These are phyloP conservation scores for Sideroxylon spinosum DNA, from an alignment of 179 eudicot species.

Conservation along the genomic window DNA sequence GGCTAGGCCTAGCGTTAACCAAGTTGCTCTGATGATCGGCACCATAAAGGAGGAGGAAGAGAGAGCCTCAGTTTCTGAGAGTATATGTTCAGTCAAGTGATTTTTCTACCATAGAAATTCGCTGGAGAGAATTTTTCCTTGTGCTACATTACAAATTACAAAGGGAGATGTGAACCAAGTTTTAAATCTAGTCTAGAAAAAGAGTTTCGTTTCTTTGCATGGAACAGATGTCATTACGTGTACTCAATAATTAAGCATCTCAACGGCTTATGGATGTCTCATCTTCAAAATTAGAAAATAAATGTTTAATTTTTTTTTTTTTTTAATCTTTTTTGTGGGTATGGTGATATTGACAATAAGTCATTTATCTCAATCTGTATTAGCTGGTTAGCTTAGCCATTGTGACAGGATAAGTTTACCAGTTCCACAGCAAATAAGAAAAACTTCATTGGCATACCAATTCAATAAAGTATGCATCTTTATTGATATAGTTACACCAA, in stretches of 20 bases:
- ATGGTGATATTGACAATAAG: too few species aligned
- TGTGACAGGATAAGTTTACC: too few species aligned
- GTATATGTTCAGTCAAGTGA: not conserved
- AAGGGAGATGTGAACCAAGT: too few species aligned
- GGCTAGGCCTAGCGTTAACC: constrained; percentile 34
- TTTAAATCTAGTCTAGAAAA: not conserved
- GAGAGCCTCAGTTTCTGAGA: constrained; percentile 22
- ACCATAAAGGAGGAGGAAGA: constrained; percentile 41
- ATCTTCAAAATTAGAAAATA: not conserved
- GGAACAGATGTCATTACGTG: not conserved
- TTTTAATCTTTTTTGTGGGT: too few species aligned
- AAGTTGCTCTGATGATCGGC: constrained; percentile 33
- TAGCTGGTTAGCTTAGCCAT: too few species aligned
- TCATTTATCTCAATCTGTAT: too few species aligned
- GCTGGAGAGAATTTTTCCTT: not conserved
- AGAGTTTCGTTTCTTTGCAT: not conserved
- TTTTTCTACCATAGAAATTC: not conserved
- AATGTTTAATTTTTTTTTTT: too few species aligned
- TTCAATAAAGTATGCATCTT: not conserved
- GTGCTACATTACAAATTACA: too few species aligned
- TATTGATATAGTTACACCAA: not conserved
- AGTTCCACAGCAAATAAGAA: not conserved
- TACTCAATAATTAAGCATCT: not conserved
- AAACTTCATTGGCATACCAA: not conserved
- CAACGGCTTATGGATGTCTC: not conserved